phyloP scores from a whole-genome alignment of 2,329 filamentous ascomycete species.

The Juglanconis sp. region DNA sequence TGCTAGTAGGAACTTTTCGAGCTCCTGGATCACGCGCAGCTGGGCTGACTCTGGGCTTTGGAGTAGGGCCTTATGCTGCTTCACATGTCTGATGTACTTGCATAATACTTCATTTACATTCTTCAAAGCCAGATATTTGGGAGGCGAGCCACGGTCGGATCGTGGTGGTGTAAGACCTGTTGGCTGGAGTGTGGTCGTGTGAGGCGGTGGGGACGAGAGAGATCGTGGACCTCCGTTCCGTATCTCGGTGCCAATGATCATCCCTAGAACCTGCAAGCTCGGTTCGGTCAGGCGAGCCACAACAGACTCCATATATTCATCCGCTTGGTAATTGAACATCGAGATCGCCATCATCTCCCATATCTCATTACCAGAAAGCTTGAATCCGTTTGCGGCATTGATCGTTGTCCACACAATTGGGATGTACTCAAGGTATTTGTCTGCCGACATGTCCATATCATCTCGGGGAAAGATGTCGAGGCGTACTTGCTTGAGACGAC shows the following conservation, averaged over 20 bases:
- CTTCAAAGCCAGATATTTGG: background rate
- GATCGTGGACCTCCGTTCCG: background rate
- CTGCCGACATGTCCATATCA: background rate
- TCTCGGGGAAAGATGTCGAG: background rate
- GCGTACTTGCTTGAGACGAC: background rate
- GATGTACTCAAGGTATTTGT: background rate
- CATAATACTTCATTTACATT: background rate
- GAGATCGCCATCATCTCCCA: background rate
- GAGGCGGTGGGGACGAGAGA: background rate
- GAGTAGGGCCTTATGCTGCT: background rate
- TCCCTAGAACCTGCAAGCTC: background rate
- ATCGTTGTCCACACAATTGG: background rate
- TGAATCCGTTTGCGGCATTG: background rate
- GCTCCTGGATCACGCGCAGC: background rate
- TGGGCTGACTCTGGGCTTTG: background rate
- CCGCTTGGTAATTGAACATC: background rate
- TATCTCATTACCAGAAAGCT: background rate
- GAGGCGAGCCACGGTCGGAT: background rate
- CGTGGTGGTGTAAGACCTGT: background rate
- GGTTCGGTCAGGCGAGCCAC: background rate
- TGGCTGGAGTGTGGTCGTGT: background rate
- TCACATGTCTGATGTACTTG: background rate
- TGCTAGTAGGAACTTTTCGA: background rate
- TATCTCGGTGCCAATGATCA: background rate
- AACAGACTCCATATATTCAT: background rate